phyloP scores from a whole-genome alignment of 2,329 filamentous ascomycete genomes.

The Aspergillus candidus region DNA sequence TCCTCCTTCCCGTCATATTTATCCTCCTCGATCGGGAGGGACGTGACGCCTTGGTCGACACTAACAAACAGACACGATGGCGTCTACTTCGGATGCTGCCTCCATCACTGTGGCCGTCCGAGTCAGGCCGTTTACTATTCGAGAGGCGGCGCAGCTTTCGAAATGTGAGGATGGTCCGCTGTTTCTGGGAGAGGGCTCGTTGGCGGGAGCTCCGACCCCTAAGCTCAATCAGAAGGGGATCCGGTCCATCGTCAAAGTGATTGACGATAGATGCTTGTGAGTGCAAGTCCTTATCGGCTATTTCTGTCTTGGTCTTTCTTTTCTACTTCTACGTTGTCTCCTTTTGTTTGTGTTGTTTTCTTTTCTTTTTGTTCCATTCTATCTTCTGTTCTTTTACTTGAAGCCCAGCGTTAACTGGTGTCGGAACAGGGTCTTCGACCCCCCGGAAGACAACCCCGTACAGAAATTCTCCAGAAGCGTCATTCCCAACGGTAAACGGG shows the following conservation, averaged over 20 bases:
- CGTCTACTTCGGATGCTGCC: constrained; percentile 40
- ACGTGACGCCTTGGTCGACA: constrained; percentile 4
- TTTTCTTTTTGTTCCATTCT: too few relatives aligned
- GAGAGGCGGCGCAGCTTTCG: constrained; percentile 85
- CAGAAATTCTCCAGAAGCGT: constrained; percentile 80
- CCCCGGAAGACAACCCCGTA: constrained; percentile 88
- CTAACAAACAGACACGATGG: constrained; percentile 29
- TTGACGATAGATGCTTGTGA: constrained; percentile 93
- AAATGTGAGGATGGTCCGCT: constrained; percentile 73
- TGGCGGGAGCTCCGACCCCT: constrained; percentile 78
- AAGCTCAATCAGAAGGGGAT: constrained; percentile 83
- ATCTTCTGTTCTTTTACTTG: background rate
- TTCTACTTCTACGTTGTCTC: background rate
- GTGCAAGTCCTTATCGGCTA: constrained; percentile 31
- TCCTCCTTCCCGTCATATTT: constrained; percentile 6
- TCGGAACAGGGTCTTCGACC: constrained; percentile 75
- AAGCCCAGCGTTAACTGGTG: constrained; percentile 13
- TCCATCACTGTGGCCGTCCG: constrained; percentile 51
- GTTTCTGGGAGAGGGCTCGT: constrained; percentile 93
- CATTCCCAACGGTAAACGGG: constrained; percentile 76
- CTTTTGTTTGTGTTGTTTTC: background rate
- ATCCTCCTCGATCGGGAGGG: constrained; percentile 14
- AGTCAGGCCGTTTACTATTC: constrained; percentile 67
- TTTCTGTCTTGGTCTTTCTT: background rate
- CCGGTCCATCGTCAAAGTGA: constrained; percentile 85